Evolutionary conservation across 2,329 filamentous ascomycete species (phyloP), one percentile per base, ranked within the genome.

Genomic region (Geosmithia flava): DNA sequence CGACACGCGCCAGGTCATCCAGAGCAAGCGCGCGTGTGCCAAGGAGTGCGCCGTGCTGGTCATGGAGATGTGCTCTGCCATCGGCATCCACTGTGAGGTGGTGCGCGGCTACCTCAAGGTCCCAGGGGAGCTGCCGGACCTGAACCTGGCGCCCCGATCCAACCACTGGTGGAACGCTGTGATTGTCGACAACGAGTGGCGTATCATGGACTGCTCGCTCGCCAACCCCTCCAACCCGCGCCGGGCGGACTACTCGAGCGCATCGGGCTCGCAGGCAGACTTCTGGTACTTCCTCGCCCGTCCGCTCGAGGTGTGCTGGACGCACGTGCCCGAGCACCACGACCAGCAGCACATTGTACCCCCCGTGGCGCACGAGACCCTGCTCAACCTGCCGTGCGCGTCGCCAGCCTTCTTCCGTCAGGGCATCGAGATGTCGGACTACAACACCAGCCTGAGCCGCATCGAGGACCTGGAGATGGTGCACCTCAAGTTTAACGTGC

Each of bases 121-220:
- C 1, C 93, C 93, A 0, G 91, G 91, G 1, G 93, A 97, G 58
- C 69, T 83, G 7, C 72, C 85, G 1, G 90, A 97, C 56, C 71
- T 89, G 42, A 86, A 85, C 52, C 83, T 84, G 50, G 80, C 91
- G 62, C 87, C 87, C n/a, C 80, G 83, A 29, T 77, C 91, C 0
- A 98, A 98, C 59, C 93, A 98, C 66, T 97, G 86, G 81, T 98
- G 93, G 93, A 98, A 98, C 56, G 83, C 88, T 1, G 87, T 97
- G 17, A 69, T 96, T 37, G 82, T 96, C 8, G 93, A 98, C 62
- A 84, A 86, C 20, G 89, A 96, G 66, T 98, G 93, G 93, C 85
- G 93, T 46, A 85, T 97, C 54, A 87, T 98, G 70, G 93, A 98
- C 63, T 93, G 88, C 62, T 94, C 88, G 37, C 72, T 98, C 45